phyloP scores from a whole-genome alignment of 768 basidiomycete species.

The Gyrodon lividus region DNA sequence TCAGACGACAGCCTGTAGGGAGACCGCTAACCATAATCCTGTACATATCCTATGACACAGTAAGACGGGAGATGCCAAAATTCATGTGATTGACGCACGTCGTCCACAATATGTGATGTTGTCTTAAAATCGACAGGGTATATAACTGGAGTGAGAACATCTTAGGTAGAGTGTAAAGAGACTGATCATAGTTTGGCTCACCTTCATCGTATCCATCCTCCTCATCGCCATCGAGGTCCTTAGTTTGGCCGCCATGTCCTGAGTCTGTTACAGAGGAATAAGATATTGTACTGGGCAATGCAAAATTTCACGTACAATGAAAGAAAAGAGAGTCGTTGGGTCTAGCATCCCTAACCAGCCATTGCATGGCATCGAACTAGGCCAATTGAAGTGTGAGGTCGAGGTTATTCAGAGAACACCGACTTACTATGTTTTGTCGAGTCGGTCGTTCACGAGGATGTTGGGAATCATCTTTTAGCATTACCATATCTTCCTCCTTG shows the following conservation, averaged over 20 bases:
- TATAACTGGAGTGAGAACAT: conserved; percentile 51
- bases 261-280: conserved; percentile 54
- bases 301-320: conserved; percentile 57
- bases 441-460: conserved; percentile 72
- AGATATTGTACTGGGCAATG: neutral
- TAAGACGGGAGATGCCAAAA: conserved; percentile 3
- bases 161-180: neutral
- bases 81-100: conserved; percentile 50
- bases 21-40: conserved; percentile 76
- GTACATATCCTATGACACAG: conserved; percentile 58
- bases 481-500: conserved; percentile 76
- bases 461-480: conserved; percentile 74
- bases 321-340: conserved; percentile 89
- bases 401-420: neutral
- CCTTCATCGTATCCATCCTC: conserved; percentile 84
- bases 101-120: conserved; percentile 83
- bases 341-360: conserved; percentile 81
- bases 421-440: conserved; percentile 71
- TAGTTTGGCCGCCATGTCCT: conserved; percentile 90
- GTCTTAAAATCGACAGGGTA: conserved; percentile 76
- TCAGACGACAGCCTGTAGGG: conserved; percentile 85
- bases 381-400: neutral
- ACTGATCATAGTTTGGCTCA: conserved; percentile 24
- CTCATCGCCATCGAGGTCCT: conserved; percentile 82
- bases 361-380: conserved; percentile 79